These are phyloP conservation scores for Infundibulicybe gibba DNA, from an alignment of 768 basidiomycete genomes.

Conservation along the genomic window DNA sequence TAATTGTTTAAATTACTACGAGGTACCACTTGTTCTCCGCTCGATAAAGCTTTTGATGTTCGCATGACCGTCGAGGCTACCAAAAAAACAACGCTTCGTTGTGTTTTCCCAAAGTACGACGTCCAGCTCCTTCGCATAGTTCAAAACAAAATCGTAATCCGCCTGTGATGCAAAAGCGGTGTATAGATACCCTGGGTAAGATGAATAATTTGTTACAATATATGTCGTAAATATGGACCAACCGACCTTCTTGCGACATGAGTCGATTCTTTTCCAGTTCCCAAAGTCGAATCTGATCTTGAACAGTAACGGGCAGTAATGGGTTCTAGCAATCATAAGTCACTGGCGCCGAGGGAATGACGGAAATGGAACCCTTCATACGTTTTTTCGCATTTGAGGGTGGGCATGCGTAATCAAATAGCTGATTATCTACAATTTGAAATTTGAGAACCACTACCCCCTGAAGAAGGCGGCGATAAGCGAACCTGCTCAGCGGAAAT, in stretches of 20 bases:
- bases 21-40: constrained; percentile 45
- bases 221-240: constrained; percentile 10
- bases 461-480: constrained; percentile 14
- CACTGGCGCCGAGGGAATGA: constrained; percentile 5
- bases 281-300: constrained; percentile 97
- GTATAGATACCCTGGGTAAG: constrained; percentile 73
- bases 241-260: constrained; percentile 80
- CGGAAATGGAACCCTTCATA: constrained; percentile 27
- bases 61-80: constrained; percentile 69
- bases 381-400: constrained; percentile 96
- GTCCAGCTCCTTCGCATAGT: constrained; percentile 80
- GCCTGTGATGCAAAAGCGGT: constrained; percentile 82
- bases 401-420: constrained; percentile 95
- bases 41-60: constrained; percentile 82
- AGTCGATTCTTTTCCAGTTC: constrained; percentile 93
- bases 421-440: constrained; percentile 75
- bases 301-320: constrained; percentile 92
- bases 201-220: constrained; percentile 19
- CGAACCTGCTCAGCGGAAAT: constrained; percentile 94
- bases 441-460: constrained; percentile 8
- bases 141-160: constrained; percentile 83
- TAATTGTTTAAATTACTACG: neutral
- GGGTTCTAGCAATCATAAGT: constrained; percentile 58
- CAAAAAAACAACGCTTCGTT: constrained; percentile 78
- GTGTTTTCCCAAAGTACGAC: constrained; percentile 84